Conservation (phyloP, 768 basidiomycete species). For the Leucocoprinus birnbaumii region DNA sequence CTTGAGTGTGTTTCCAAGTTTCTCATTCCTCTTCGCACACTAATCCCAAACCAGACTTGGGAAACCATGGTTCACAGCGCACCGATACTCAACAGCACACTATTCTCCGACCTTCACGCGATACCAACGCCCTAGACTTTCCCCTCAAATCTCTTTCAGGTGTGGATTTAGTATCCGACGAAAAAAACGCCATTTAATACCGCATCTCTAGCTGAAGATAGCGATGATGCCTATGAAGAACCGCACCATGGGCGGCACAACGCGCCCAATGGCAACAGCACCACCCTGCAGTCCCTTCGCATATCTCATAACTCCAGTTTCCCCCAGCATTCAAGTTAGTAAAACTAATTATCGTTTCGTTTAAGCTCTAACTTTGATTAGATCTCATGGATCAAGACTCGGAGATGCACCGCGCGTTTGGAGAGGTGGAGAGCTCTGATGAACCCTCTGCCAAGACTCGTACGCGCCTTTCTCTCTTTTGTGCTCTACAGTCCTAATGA, state of each 20-base stretch:
- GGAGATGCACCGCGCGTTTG: slow-evolving; percentile 67
- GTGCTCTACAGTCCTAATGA: neutral
- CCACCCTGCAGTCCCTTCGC: slow-evolving; percentile 52
- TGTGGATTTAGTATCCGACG: neutral
- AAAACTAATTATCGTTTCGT: neutral
- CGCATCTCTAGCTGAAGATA: slow-evolving; percentile 24
- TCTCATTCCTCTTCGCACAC: slow-evolving; percentile 9
- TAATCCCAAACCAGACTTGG: slow-evolving; percentile 17
- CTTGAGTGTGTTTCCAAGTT: slow-evolving; percentile 39
- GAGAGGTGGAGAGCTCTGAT: slow-evolving; percentile 52
- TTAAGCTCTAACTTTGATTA: slow-evolving; percentile 23
- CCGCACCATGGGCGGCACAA: slow-evolving; percentile 33
- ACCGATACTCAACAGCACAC: slow-evolving; percentile 38
- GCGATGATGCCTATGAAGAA: slow-evolving; percentile 37
- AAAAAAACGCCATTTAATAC: neutral
- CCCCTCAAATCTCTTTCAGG: slow-evolving; percentile 12
- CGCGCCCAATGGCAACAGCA: slow-evolving; percentile 51
- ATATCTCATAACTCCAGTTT: slow-evolving; percentile 48
- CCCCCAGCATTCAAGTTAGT: slow-evolving; percentile 56
- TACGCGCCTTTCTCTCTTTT: slow-evolving; percentile 12
- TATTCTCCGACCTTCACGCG: slow-evolving; percentile 5
- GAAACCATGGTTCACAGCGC: slow-evolving; percentile 27
- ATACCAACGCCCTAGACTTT: slow-evolving; percentile 2
- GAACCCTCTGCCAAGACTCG: slow-evolving; percentile 23
- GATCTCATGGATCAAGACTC: slow-evolving; percentile 70